Base-by-base conservation (phyloP, 306 rosid species). In the Acmispon strigosus region DNA sequence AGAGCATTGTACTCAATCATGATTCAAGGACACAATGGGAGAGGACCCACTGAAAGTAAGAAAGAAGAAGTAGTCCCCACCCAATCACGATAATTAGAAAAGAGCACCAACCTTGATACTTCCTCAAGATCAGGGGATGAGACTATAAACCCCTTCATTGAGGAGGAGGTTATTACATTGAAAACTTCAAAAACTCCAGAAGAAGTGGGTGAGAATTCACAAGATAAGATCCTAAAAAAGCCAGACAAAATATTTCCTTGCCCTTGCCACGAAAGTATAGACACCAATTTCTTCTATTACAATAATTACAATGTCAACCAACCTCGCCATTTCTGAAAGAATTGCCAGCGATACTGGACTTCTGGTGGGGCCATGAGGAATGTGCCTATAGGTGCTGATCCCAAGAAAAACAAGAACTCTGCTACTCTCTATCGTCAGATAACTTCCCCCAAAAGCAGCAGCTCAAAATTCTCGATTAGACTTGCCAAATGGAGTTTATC, bases 321-420 rank as follows among this genome's bases (percentile, higher is more conserved):
- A 72, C 98, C 98, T 3, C 98, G 98, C 5, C 94, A 92, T 76
- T 89, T 92, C 72, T 92, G 97, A 76, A 91, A 91, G 86, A 89
- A 85, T 55, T 91, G 97, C 61, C 97, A 89, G 66, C 84, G 97
- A 64, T 91, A 91, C 70, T 91, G 97, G 97, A 91, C 97, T 3
- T 89, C 96, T 20, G 97, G 97, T n/a, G 97, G 97, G 24, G 80
- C 89, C 43, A 89, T 88, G 92, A 85, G 97, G 79, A 89, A 88
- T 22, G 93, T 91, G 6, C 93, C 91, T 1, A 89, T 91, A 2
- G 97, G 96, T 8, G 92, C 97, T 53, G 97, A 96, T 72, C 96
- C 96, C 1, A 82, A 96, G 20, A 91, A 87, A 85, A 89, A 89
- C 86, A 91, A 91, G 72, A 89, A 45, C 62, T 59, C 84, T 1